Evolutionary conservation across 148 eudicot genomes (phyloP).

Genomic region (Rhododendron mucronatum): DNA sequence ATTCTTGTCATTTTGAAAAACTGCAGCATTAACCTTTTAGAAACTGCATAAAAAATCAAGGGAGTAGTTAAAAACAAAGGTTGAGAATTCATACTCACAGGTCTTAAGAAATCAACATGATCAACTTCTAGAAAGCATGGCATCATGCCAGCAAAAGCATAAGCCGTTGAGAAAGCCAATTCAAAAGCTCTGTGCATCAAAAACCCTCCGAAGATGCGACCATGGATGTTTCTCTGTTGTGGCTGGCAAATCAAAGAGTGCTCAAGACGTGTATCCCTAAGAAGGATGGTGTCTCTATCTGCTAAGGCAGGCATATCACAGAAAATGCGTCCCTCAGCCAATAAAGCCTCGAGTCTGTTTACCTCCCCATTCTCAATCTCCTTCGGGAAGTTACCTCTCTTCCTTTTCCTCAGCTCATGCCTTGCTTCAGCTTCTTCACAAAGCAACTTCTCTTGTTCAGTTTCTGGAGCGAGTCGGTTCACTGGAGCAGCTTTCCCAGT

Average conservation of each 20-base stretch:
- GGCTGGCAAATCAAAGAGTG: slow-evolving; percentile 95
- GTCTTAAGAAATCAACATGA: slow-evolving; percentile 90
- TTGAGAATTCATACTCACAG: slow-evolving; percentile 46
- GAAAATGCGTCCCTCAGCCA: slow-evolving; percentile 86
- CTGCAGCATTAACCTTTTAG: not conserved
- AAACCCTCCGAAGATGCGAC: slow-evolving; percentile 96
- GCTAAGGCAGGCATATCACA: slow-evolving; percentile 99
- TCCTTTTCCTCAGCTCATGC: slow-evolving; percentile 54
- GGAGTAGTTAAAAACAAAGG: not conserved
- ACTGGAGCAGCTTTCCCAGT: slow-evolving; percentile 87
- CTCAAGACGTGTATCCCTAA: slow-evolving; percentile 80
- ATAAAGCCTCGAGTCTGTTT: slow-evolving; percentile 42
- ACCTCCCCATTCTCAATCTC: slow-evolving; percentile 40
- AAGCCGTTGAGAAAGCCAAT: slow-evolving; percentile 86
- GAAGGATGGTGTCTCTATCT: slow-evolving; percentile 90
- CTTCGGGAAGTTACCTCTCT: slow-evolving; percentile 37
- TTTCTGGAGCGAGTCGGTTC: slow-evolving; percentile 77
- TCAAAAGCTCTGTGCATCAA: slow-evolving; percentile 97
- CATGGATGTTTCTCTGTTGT: slow-evolving; percentile 94
- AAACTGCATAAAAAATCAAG: not conserved
- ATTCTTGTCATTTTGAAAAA: not conserved
- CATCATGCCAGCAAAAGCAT: slow-evolving; percentile 81
- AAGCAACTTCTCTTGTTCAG: slow-evolving; percentile 61
- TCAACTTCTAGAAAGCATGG: slow-evolving; percentile 92
- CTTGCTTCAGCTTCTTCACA: slow-evolving; percentile 85